phyloP scores from a whole-genome alignment of 177 flowering plant genomes.

The Tripterygium wilfordii region DNA sequence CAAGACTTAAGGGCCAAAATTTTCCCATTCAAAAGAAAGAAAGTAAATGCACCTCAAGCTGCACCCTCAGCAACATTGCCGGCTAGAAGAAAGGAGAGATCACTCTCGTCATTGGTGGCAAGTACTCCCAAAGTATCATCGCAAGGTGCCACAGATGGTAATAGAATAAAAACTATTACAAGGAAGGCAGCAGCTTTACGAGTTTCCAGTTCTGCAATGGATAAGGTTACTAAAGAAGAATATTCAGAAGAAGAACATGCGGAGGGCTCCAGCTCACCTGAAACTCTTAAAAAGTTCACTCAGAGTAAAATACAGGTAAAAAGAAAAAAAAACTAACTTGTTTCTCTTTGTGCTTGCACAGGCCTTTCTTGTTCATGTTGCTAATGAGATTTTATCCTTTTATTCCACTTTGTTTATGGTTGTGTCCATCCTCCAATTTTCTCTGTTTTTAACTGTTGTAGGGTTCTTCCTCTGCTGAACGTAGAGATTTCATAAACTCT shows the following conservation, averaged over 20 bases:
- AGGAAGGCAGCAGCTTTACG: slow-evolving; percentile 53
- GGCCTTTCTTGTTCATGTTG: too few relatives aligned
- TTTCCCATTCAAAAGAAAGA: slow-evolving; percentile 70
- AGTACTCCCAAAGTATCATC: slow-evolving; percentile 56
- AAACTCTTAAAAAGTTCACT: slow-evolving; percentile 41
- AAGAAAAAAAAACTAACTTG: too few relatives aligned
- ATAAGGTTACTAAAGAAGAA: slow-evolving; percentile 47
- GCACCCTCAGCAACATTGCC: slow-evolving; percentile 48
- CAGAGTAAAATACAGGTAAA: slow-evolving; percentile 65
- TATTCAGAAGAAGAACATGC: slow-evolving; percentile 40
- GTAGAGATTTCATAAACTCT: slow-evolving; percentile 24
- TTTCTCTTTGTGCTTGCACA: too few relatives aligned
- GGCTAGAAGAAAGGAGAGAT: slow-evolving; percentile 72
- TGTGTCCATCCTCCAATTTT: too few relatives aligned
- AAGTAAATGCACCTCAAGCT: slow-evolving; percentile 57
- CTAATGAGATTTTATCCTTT: too few relatives aligned
- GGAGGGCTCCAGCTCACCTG: slow-evolving; percentile 66
- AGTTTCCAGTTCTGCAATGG: slow-evolving; percentile 47
- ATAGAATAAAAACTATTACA: slow-evolving; percentile 67
- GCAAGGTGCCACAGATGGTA: slow-evolving; percentile 66
- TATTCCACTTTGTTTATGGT: too few relatives aligned
- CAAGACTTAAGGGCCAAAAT: slow-evolving; percentile 86
- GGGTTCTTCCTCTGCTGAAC: slow-evolving; percentile 50
- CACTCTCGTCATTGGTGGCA: slow-evolving; percentile 68
- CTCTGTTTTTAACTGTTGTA: slow-evolving; percentile 34